phyloP scores from a whole-genome alignment of 352 stramenopile species.

The Phytophthora fragariae region DNA sequence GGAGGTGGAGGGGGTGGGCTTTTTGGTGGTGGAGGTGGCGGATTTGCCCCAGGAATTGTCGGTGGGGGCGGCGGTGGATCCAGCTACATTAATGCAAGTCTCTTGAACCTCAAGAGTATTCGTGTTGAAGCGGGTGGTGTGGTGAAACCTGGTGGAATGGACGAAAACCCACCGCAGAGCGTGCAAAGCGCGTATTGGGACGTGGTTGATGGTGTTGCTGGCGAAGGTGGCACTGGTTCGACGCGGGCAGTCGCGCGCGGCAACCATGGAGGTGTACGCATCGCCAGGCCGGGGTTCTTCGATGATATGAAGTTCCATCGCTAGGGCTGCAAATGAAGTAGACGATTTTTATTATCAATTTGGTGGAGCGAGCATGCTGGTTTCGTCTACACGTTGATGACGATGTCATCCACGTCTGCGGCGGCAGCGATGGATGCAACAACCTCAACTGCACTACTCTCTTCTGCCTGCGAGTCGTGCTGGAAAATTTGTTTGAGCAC shows the following conservation, averaged over 20 bases:
- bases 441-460: constrained; percentile 8
- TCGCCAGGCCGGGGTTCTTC: constrained; percentile 72
- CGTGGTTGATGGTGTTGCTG: constrained; percentile 59
- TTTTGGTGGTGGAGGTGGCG: constrained; percentile 73
- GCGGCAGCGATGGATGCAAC: neutral
- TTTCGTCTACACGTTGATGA: constrained; percentile 23
- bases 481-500: constrained; percentile 45
- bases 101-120: constrained; percentile 55
- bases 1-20: constrained; percentile 68
- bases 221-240: constrained; percentile 61
- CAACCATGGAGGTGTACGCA: constrained; percentile 72
- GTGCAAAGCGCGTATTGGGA: constrained; percentile 65
- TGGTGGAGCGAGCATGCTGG: neutral
- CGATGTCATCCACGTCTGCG: constrained; percentile 19
- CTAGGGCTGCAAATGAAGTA: constrained; percentile 14
- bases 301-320: constrained; percentile 79
- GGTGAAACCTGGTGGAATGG: constrained; percentile 56
- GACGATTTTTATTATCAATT: neutral
- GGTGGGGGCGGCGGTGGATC: constrained; percentile 71
- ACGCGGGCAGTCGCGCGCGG: constrained; percentile 35
- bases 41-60: constrained; percentile 77
- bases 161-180: constrained; percentile 62
- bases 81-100: constrained; percentile 58
- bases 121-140: constrained; percentile 47
- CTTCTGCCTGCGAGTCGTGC: constrained; percentile 1